These are phyloP conservation scores for Nephelium lappaceum DNA, from an alignment of 345 rosid species.

Conservation along the genomic window DNA sequence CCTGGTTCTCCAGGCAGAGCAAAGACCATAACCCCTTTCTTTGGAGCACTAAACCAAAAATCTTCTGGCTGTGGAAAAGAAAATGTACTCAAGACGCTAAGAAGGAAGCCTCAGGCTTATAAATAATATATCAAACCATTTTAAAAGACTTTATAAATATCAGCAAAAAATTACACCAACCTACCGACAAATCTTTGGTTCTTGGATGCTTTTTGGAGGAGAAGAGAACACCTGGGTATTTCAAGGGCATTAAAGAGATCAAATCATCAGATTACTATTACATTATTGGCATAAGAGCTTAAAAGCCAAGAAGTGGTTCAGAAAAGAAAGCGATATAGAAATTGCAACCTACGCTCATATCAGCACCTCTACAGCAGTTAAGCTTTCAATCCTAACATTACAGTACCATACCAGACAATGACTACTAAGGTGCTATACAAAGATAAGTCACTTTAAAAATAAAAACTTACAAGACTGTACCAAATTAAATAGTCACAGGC, in stretches of 20 bases:
- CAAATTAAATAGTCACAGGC: background rate
- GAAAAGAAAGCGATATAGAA: background rate
- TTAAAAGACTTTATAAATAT: background rate
- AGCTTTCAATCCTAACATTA: background rate
- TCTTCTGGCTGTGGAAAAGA: conserved; percentile 67
- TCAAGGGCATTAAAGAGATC: background rate
- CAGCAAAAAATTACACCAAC: conserved; percentile 27
- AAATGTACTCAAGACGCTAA: background rate
- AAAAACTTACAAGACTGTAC: background rate
- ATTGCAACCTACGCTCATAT: background rate
- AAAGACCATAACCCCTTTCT: conserved; percentile 89
- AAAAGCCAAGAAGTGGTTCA: background rate
- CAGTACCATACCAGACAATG: background rate
- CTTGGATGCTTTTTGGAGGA: conserved; percentile 76
- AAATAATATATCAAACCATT: background rate
- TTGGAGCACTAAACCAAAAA: conserved; percentile 87
- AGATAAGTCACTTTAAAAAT: background rate
- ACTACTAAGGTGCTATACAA: background rate
- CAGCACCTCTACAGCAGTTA: background rate
- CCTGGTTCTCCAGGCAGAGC: conserved; percentile 92
- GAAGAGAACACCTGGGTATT: conserved; percentile 69
- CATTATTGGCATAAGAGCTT: background rate
- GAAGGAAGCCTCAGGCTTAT: background rate
- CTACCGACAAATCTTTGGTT: conserved; percentile 74
- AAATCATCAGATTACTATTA: background rate